Evolutionary conservation across 2,329 filamentous ascomycete species (phyloP).

Genomic region (Alternaria infectoria): DNA sequence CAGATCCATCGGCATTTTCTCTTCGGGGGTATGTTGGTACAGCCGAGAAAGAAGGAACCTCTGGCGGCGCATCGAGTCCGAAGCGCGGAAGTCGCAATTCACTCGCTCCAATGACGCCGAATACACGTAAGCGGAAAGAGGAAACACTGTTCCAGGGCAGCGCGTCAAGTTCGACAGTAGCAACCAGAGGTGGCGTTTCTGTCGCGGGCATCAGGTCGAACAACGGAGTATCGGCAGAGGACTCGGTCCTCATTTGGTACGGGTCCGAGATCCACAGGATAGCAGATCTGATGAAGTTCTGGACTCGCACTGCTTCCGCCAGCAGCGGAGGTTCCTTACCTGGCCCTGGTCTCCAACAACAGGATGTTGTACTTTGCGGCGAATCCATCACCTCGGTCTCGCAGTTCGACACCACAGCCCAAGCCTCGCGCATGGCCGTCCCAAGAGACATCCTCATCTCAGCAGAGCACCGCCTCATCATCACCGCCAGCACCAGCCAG

Average conservation of each 20-base stretch:
- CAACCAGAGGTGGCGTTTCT: slow-evolving; percentile 53
- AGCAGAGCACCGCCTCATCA: slow-evolving; percentile 53
- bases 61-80: slow-evolving; percentile 30
- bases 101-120: slow-evolving; percentile 59
- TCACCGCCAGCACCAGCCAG: slow-evolving; percentile 46
- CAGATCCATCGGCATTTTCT: slow-evolving; percentile 42
- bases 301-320: slow-evolving; percentile 49
- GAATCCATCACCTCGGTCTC: slow-evolving; percentile 53
- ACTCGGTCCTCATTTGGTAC: slow-evolving; percentile 57
- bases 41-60: slow-evolving; percentile 28
- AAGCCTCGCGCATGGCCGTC: slow-evolving; percentile 52
- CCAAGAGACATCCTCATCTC: slow-evolving; percentile 53
- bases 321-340: slow-evolving; percentile 47
- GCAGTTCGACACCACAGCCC: slow-evolving; percentile 50
- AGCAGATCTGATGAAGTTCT: slow-evolving; percentile 53
- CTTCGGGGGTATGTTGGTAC: slow-evolving; percentile 46
- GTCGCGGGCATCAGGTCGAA: slow-evolving; percentile 42
- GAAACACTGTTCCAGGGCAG: slow-evolving; percentile 54
- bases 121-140: slow-evolving; percentile 55
- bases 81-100: slow-evolving; percentile 45
- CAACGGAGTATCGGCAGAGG: slow-evolving; percentile 47
- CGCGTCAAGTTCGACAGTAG: slow-evolving; percentile 35
- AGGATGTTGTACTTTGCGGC: slow-evolving; percentile 50
- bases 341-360: slow-evolving; percentile 51
- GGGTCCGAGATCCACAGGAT: slow-evolving; percentile 53